Percentiles rank a stretch among this genome's conserved stretches.
Evolutionary conservation across 805 yeast species (phyloP).

Genomic region (Candida qinlingensis): DNA sequence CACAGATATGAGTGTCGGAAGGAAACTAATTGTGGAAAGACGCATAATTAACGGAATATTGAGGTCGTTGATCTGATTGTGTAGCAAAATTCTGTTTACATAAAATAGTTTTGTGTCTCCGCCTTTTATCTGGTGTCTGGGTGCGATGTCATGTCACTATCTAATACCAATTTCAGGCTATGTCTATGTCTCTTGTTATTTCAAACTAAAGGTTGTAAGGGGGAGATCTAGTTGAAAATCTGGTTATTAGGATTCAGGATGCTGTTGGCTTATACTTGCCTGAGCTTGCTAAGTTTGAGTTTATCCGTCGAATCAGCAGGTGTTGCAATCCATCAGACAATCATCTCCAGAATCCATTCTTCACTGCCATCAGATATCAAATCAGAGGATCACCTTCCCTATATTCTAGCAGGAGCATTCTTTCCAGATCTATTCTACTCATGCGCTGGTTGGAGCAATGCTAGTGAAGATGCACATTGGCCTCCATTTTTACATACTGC

Average conservation of each 20-base stretch:
- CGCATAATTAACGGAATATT: neutral
- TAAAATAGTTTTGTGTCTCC: neutral
- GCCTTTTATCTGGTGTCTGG: too few species aligned
- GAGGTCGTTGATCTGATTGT: neutral
- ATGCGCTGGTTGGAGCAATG: slow-evolving; percentile 42
- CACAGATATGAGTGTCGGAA: slow-evolving; percentile 7
- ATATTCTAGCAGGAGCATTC: slow-evolving; percentile 55
- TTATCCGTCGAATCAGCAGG: neutral
- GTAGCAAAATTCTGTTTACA: neutral
- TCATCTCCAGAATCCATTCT: slow-evolving; percentile 29
- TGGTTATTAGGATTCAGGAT: too few species aligned
- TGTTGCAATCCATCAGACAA: slow-evolving; percentile 27
- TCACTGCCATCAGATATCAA: slow-evolving; percentile 31
- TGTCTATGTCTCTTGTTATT: too few species aligned
- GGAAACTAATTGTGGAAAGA: slow-evolving; percentile 1
- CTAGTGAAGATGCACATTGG: slow-evolving; percentile 67
- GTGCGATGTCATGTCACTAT: too few species aligned
- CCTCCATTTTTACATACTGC: slow-evolving; percentile 54
- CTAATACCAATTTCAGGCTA: too few species aligned
- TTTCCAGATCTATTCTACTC: slow-evolving; percentile 66
- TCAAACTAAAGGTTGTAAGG: too few species aligned
- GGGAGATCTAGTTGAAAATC: too few species aligned
- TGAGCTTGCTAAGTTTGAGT: too few species aligned
- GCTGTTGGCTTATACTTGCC: too few species aligned
- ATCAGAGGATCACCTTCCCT: slow-evolving; percentile 20